A percentile compares a stretch with the other conserved stretches of the same genome.
Conservation (phyloP, 78 protist species). For the Guillardia theta region DNA sequence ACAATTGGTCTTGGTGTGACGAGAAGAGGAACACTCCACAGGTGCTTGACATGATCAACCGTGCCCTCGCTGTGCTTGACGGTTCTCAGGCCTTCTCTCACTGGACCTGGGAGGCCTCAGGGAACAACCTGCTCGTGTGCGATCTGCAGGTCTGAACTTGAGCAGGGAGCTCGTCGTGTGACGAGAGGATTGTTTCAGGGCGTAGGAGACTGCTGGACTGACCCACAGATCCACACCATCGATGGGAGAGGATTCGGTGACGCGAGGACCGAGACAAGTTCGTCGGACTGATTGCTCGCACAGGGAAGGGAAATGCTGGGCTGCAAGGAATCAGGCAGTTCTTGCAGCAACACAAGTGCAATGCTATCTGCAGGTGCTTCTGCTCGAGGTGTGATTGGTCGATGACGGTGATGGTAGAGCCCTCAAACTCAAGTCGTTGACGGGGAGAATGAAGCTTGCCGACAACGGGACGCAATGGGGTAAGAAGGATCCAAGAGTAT, state of each 20-base stretch:
- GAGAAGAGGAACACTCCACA: slow-evolving; percentile 79
- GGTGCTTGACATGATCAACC: slow-evolving; percentile 57
- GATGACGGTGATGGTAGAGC: too few species aligned
- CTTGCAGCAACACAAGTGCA: not conserved
- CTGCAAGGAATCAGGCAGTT: not conserved
- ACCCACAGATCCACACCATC: slow-evolving; percentile 46
- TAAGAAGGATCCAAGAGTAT: not conserved
- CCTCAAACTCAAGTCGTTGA: not conserved
- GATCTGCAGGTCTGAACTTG: slow-evolving; percentile 76
- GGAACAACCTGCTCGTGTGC: slow-evolving; percentile 68
- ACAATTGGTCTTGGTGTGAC: slow-evolving; percentile 70
- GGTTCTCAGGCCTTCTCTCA: slow-evolving; percentile 85
- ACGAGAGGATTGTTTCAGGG: not conserved
- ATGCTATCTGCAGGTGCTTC: slow-evolving; percentile 6
- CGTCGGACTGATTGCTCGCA: too few species aligned
- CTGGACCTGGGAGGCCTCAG: slow-evolving; percentile 76
- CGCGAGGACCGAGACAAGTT: too few species aligned
- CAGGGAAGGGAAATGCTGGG: not conserved
- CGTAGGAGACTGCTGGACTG: slow-evolving; percentile 35
- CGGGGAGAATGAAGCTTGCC: not conserved
- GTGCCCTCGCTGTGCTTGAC: not conserved
- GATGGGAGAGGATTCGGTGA: slow-evolving; percentile 35
- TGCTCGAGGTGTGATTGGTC: too few species aligned
- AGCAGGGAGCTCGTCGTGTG: not conserved
- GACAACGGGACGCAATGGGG: not conserved